A percentile compares a stretch with the other conserved stretches of the same genome.
These are phyloP conservation scores for Zychaea mexicana DNA, from an alignment of 371 early-diverging fungal genomes.

Conservation along the genomic window DNA sequence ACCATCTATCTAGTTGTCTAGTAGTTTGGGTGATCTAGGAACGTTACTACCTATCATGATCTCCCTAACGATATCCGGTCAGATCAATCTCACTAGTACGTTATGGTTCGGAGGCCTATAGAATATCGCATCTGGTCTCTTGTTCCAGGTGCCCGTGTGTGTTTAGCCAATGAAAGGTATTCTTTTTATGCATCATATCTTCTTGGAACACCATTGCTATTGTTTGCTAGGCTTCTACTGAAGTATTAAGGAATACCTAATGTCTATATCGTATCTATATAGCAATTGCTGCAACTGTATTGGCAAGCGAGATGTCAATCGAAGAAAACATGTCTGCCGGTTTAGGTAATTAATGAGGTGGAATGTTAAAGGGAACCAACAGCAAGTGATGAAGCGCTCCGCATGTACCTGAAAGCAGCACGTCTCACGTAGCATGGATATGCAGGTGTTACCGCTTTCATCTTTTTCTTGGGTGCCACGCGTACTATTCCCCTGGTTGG, in stretches of 20 bases:
- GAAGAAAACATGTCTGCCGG: conserved; percentile 83
- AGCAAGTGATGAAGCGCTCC: too few relatives aligned
- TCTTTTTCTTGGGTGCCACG: conserved; percentile 74
- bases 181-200: too few relatives aligned
- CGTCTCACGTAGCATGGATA: neutral
- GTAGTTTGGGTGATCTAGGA: conserved; percentile 83
- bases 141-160: conserved; percentile 84
- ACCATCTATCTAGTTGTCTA: conserved; percentile 50
- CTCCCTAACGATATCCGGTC: conserved; percentile 72
- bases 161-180: conserved; percentile 87
- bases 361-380: too few relatives aligned
- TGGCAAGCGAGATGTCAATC: conserved; percentile 69
- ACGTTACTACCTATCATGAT: conserved; percentile 89
- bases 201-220: too few relatives aligned
- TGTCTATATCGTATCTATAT: neutral
- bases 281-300: conserved; percentile 85
- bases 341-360: too few relatives aligned
- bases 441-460: conserved; percentile 68
- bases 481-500: conserved; percentile 73
- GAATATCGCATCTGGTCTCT: conserved; percentile 81
- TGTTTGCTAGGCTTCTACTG: too few relatives aligned
- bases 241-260: too few relatives aligned
- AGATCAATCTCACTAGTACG: conserved; percentile 79
- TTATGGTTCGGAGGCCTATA: conserved; percentile 88
- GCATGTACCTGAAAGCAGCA: neutral